Evolutionary conservation across 208 protist species (phyloP), one percentile per base, ranked within the genome.

Genomic region (Trypanosoma rangeli): DNA sequence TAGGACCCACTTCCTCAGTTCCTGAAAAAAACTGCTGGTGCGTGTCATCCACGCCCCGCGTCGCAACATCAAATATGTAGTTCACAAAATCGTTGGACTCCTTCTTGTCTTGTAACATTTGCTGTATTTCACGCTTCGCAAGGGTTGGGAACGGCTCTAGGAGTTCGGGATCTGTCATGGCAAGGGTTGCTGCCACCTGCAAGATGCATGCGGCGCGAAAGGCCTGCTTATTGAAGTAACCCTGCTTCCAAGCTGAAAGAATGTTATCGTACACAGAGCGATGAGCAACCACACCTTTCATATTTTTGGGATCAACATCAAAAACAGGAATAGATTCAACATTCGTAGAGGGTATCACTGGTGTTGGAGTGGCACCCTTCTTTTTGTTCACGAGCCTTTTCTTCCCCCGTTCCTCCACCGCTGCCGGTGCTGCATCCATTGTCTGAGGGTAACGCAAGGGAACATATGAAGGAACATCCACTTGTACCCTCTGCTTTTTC

Each of bases 211-310:
- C 67, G 9, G 37, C 35, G 35, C 33, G 28, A 57, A 82, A 82
- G 12, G 29, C 24, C 12, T n/a, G 10, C n/a, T 37, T 37, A 57
- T 69, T 50, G 53, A 79, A 57, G 12, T 22, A 48, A 49, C 50
- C 49, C 18, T 53, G n/a, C 35, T 46, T 63, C 28, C 16, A 16
- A 16, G 44, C 13, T 9, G 54, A 56, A 29, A 75, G 20, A 37
- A 76, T 53, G 13, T 24, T 37, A 42, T 82, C 63, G 24, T 76
- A 82, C 26, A 67, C 39, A 12, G 75, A 54, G 58, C 59, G 57
- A 35, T 79, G 61, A n/a, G 68, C 78, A 42, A 68, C 64, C 22
- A 82, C 72, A 42, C 75, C 78, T 22, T 37, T 63, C 78, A 82
- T 82, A 20, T 50, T 33, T 28, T 26, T 66, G 28, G 71, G 71